Base-by-base conservation (phyloP, 164 flowering plant species). In the Magnolia kwangsiensis region DNA sequence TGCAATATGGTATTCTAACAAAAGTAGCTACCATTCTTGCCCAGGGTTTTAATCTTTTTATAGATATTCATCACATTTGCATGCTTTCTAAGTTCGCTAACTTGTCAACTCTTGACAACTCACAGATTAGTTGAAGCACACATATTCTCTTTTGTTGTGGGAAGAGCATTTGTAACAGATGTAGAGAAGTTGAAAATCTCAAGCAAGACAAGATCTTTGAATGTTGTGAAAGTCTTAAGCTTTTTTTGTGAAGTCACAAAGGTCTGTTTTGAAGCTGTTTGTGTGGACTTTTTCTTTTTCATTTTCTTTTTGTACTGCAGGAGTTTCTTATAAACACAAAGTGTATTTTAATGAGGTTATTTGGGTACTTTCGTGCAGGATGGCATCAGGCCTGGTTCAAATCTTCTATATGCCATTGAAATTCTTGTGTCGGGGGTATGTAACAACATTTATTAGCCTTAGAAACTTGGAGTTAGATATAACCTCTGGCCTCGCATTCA, bases 141-240 rank as follows among this genome's bases (percentile, higher is more conserved):
- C 81, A 90, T 96, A 79, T 96, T 96, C 87, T 93, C 99, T 67
- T 96, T 96, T 86, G 99, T 96, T 78, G 92, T 96, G 81, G 99
- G 98, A 81, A 93, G 99, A 85, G 99, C 99, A 79, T 96, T 96
- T 91, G 99, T 96, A 51, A 91, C 98, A 51, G 99, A 96, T 88
- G 87, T 96, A 75, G 98, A 96, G 78, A 96, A 96, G 88, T 86
- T 96, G 83, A 94, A 90, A 81, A 86, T 92, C 51, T 86, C 91
- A 80, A 94, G 87, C 90, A 91, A 91, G 86, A 85, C 92, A 75
- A 91, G 97, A 85, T 85, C 95, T 50, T 85, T 96, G 92, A 86
- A 86, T 78, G 88, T 85, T 81, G 81, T 58, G 72, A 83, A 85
- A 82, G 86, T 96, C 55, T 72, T 94, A 65, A 74, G 66, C 50